Evolutionary conservation across 139 green algal genomes (phyloP).

Genomic region (Chlamydomonas applanata): DNA sequence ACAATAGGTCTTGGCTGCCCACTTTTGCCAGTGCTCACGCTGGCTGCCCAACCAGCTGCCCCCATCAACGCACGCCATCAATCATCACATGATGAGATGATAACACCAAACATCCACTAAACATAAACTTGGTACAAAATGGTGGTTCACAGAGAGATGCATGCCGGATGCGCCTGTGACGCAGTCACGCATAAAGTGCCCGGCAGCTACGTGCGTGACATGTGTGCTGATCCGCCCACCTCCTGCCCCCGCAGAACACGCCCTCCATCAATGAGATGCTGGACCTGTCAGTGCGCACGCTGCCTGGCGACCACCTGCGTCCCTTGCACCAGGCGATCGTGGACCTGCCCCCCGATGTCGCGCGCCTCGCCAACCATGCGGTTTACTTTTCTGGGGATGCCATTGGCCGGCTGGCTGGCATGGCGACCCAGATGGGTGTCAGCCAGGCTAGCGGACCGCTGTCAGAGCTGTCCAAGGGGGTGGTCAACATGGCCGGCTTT

Average conservation of each 20-base stretch:
- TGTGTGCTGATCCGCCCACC: no score
- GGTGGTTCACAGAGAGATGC: no score
- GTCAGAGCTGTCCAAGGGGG: constrained; percentile 43
- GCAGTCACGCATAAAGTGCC: no score
- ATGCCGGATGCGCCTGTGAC: no score
- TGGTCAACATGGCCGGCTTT: constrained; percentile 40
- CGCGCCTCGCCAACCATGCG: constrained; percentile 48
- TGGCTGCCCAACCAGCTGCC: no score
- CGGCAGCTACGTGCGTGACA: no score
- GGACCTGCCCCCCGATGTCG: constrained; percentile 62
- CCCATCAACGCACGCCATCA: no score
- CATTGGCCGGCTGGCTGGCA: constrained; percentile 45
- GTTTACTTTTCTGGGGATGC: constrained; percentile 46
- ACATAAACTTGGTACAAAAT: no score
- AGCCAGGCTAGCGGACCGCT: constrained; percentile 34
- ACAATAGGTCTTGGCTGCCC: no score
- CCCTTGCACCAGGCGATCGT: constrained; percentile 72
- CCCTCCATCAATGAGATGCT: constrained; percentile 32
- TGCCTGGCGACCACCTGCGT: constrained; percentile 80
- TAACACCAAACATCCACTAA: no score
- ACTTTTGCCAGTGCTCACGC: no score
- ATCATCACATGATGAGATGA: no score
- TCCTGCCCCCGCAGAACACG: neutral
- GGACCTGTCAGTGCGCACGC: constrained; percentile 73
- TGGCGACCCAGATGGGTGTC: constrained; percentile 53